These are phyloP conservation scores for Pichiaceae sp. DNA, from an alignment of 1,139 yeast species.

Conservation along the genomic window DNA sequence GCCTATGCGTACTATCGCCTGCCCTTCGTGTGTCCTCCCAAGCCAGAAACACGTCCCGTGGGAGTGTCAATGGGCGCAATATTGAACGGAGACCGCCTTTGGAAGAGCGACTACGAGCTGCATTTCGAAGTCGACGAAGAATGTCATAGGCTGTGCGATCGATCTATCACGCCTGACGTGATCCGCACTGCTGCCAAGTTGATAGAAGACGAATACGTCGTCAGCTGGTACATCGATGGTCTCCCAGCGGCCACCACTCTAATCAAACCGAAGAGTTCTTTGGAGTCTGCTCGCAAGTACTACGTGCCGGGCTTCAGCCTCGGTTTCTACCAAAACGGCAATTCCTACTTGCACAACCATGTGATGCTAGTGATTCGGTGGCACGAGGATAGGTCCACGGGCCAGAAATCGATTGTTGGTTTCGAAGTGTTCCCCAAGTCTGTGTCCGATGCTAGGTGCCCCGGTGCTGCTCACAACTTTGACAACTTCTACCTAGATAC, in stretches of 20 bases:
- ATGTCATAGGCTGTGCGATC: conserved; percentile 63
- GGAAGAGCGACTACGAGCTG: conserved; percentile 64
- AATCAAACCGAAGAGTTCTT: conserved; percentile 48
- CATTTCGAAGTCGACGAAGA: conserved; percentile 53
- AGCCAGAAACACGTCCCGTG: conserved; percentile 43
- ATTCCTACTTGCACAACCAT: conserved; percentile 66
- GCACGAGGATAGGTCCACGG: conserved; percentile 42
- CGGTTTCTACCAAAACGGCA: conserved; percentile 56
- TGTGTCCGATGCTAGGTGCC: conserved; percentile 58
- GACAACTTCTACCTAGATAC: conserved; percentile 42
- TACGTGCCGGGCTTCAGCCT: conserved; percentile 85
- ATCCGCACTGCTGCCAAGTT: conserved; percentile 51
- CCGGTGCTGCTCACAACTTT: conserved; percentile 56
- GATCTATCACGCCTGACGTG: conserved; percentile 42
- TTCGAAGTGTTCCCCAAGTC: conserved; percentile 87
- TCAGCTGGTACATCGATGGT: conserved; percentile 79
- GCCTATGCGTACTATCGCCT: conserved; percentile 72
- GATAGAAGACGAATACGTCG: conserved; percentile 64
- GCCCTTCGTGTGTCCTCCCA: conserved; percentile 76
- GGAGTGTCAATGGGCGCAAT: conserved; percentile 72
- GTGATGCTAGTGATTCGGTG: conserved; percentile 73
- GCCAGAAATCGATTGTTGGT: conserved; percentile 62
- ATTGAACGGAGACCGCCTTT: conserved; percentile 70
- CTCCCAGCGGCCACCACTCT: conserved; percentile 88
- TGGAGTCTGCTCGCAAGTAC: conserved; percentile 38